Base-by-base conservation (phyloP, 2,329 filamentous ascomycete species). In the Sordariomycetes sp. region DNA sequence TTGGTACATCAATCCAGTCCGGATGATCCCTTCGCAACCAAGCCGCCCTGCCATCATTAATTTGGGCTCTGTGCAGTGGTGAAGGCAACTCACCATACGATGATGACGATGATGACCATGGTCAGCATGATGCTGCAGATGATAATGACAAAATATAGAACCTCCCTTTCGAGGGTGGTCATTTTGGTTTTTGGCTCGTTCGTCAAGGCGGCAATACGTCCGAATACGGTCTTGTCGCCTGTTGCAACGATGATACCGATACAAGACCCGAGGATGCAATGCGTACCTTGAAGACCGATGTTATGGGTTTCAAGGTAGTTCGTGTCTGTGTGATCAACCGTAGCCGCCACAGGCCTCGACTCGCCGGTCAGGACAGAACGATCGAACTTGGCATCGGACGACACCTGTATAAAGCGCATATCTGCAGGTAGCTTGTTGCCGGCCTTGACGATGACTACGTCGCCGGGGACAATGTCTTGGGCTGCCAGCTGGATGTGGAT, bases 261-360 rank as follows among this genome's bases (percentile, higher is more conserved):
- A 33, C 73, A 78, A 16, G 64, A 76, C 4, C 83, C 83, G 6
- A 76, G 77, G 4, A 82, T 75, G 44, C 82, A 86, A 47, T 87
- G 81, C 1, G 83, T 86, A n/a, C 84, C 82, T 49, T 86, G 82
- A 8, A 88, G 66, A 16, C 82, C 82, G 34, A 88, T 84, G 45
- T 77, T 82, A 34, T 74, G 72, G 4, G 82, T 87, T 50, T 88
- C 83, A 20, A 88, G 72, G 47, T 84, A 86, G 52, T 86, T 86
- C 25, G 70, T 63, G 46, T 86, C 80, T 0, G 76, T 80, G 1
- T 68, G 72, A n/a, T 83, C 68, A 11, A 82, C 66, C 0, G 74
- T 71, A 3, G 71, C 82, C 4, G 70, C 58, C 6, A 86, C 57
- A 3, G 81, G 79, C 8, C 72, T 59, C 3, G 81, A 79, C 63